A percentile compares a stretch with the other conserved stretches of the same genome.
phyloP scores from a whole-genome alignment of 1,284 basidiomycete species.

The Marasmius fiardii region DNA sequence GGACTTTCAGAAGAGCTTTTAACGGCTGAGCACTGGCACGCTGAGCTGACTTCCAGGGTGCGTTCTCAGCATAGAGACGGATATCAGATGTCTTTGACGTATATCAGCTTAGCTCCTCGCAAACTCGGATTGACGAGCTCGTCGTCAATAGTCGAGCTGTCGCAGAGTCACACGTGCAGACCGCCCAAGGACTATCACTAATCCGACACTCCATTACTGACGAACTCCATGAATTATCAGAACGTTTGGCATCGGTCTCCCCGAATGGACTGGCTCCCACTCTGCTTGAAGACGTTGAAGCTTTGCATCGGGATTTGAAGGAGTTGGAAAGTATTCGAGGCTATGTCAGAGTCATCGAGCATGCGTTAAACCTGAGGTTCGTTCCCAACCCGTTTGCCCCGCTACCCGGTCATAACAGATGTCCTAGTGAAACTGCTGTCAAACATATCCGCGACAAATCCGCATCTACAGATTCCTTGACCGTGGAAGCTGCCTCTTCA shows the following conservation, averaged over 20 bases:
- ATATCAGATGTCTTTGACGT: slow-evolving; percentile 30
- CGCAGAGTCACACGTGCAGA: slow-evolving; percentile 45
- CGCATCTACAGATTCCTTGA: slow-evolving; percentile 34
- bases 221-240: slow-evolving; percentile 66
- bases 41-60: slow-evolving; percentile 41
- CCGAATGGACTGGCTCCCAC: slow-evolving; percentile 50
- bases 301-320: slow-evolving; percentile 66
- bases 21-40: slow-evolving; percentile 31
- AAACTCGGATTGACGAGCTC: slow-evolving; percentile 38
- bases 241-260: slow-evolving; percentile 59
- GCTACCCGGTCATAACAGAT: slow-evolving; percentile 1
- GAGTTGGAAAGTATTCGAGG: slow-evolving; percentile 72
- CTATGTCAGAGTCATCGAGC: slow-evolving; percentile 75
- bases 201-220: slow-evolving; percentile 74
- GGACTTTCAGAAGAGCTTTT: slow-evolving; percentile 36
- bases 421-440: slow-evolving; percentile 52
- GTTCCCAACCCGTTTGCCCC: slow-evolving; percentile 21
- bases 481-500: slow-evolving; percentile 44
- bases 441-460: slow-evolving; percentile 36
- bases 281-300: slow-evolving; percentile 79
- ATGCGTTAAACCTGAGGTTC: slow-evolving; percentile 71
- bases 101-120: slow-evolving; percentile 60
- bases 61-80: slow-evolving; percentile 20
- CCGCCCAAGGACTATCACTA: slow-evolving; percentile 72
- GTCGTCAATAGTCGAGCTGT: slow-evolving; percentile 41